Percentiles rank a stretch among this genome's conserved stretches.
phyloP scores from a whole-genome alignment of 2,329 filamentous ascomycete genomes.

The Hypoxylon sp. region DNA sequence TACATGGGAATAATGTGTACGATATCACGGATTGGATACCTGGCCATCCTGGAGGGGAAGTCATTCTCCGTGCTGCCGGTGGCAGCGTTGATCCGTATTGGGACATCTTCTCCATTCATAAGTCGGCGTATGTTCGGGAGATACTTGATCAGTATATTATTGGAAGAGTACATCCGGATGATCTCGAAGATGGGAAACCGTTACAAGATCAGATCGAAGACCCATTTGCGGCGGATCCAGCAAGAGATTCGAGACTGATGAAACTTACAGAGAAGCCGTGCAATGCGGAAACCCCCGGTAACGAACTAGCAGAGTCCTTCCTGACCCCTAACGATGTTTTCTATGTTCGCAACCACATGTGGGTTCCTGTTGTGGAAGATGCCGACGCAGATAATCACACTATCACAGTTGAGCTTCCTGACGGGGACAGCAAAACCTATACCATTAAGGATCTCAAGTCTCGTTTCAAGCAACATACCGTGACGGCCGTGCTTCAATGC shows the following conservation, averaged over 20 bases:
- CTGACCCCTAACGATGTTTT: conserved; percentile 55
- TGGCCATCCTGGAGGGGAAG: conserved; percentile 72
- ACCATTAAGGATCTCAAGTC: conserved; percentile 53
- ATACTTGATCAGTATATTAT: conserved; percentile 72
- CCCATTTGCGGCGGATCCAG: conserved; percentile 57
- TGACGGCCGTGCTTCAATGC: conserved; percentile 58
- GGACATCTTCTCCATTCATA: conserved; percentile 76
- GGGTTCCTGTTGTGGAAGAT: conserved; percentile 53
- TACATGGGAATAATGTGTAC: conserved; percentile 71
- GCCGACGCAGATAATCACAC: conserved; percentile 48
- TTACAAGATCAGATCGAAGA: conserved; percentile 65
- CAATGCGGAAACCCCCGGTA: conserved; percentile 58
- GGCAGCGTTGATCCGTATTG: conserved; percentile 73
- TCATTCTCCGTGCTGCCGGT: conserved; percentile 72
- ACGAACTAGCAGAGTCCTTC: conserved; percentile 52
- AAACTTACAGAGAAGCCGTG: conserved; percentile 55
- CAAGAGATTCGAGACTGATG: conserved; percentile 52
- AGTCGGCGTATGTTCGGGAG: conserved; percentile 69
- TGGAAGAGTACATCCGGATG: conserved; percentile 65
- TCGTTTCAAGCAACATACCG: conserved; percentile 53
- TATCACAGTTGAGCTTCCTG: conserved; percentile 53
- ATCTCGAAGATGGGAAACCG: conserved; percentile 66
- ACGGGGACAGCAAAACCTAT: conserved; percentile 53
- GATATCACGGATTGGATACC: conserved; percentile 75
- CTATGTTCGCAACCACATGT: conserved; percentile 59